Evolutionary conservation across 116 monocot species (phyloP).

Genomic region (Phalaenopsis hybrid): DNA sequence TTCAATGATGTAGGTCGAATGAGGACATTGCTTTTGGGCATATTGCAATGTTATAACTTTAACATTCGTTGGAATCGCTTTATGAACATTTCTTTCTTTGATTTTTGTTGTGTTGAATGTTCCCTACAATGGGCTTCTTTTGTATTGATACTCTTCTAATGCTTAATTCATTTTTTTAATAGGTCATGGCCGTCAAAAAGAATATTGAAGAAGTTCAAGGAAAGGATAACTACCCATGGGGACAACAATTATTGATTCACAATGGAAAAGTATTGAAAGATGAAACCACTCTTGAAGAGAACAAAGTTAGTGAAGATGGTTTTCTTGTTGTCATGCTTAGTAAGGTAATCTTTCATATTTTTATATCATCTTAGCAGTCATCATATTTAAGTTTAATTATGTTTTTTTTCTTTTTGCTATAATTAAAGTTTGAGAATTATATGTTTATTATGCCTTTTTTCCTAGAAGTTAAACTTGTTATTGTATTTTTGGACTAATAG

Average conservation of each 20-base stretch:
- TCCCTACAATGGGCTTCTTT: not conserved
- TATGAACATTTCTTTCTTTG: not conserved
- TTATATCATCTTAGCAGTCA: not conserved
- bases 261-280: constrained; percentile 98
- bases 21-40: not conserved
- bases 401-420: not conserved
- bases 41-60: not conserved
- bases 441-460: not conserved
- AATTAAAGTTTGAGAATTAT: not conserved
- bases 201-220: constrained; percentile 91
- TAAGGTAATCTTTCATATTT: constrained; percentile 49
- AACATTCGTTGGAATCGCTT: not conserved
- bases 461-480: not conserved
- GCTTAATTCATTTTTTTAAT: not conserved
- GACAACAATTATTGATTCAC: constrained; percentile 84
- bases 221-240: constrained; percentile 87
- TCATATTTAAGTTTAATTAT: not conserved
- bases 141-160: not conserved
- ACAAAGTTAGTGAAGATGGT: constrained; percentile 81
- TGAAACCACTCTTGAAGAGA: constrained; percentile 90
- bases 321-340: constrained; percentile 99
- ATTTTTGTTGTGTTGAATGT: not conserved
- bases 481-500: not conserved
- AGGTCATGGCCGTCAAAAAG: constrained; percentile 98
- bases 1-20: not conserved